Base-by-base conservation (phyloP, 495 filamentous ascomycete species). In the Tuber microsphaerosporum region DNA sequence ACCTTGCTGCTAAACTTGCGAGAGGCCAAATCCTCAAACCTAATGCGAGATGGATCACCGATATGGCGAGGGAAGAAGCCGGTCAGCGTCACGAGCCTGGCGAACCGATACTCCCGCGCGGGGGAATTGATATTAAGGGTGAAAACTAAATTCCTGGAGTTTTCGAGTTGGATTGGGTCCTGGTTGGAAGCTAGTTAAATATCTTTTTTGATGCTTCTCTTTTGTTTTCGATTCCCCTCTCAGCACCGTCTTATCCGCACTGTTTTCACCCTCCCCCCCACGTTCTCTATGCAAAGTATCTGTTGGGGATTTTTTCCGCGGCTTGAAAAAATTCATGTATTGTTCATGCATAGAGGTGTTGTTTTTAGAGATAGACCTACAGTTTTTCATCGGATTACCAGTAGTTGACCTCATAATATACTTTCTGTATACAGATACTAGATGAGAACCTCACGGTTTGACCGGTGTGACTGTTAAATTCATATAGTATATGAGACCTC, bases 51-150 rank as follows among this genome's bases (percentile, higher is more conserved):
- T 96, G 92, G 93, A 89, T 96, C 46, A 91, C 91, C 76, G 92
- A 94, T 81, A 86, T 94, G 86, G 92, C 92, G 8, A 87, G 92
- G 26, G 87, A 90, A 76, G 89, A 90, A 76, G 89, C 91, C 2
- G 89, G 89, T 0, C 82, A 85, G 73, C 86, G 86, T 3, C 92
- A 91, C 79, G 73, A 80, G 70, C 85, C 89, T 71, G 86, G 85
- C 12, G 92, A 94, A 85, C 88, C 87, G 71, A 88, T 87, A 61
- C 83, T 95, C 42, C 80, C 80, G 37, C 81, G 80, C 48, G 22
- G 42, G 17, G 72, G 74, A n/a, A n/a, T 82, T 34, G 71, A 79
- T 74, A 68, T 81, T 73, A 71, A 46, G 42, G 61, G 77, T 12
- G 69, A 48, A 65, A 65, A 65, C 26, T 65, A 34, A 16, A 65